Evolutionary conservation across 345 rosid species (phyloP), one percentile per base, ranked within the genome.

Genomic region (Euphorbia pulcherrima): DNA sequence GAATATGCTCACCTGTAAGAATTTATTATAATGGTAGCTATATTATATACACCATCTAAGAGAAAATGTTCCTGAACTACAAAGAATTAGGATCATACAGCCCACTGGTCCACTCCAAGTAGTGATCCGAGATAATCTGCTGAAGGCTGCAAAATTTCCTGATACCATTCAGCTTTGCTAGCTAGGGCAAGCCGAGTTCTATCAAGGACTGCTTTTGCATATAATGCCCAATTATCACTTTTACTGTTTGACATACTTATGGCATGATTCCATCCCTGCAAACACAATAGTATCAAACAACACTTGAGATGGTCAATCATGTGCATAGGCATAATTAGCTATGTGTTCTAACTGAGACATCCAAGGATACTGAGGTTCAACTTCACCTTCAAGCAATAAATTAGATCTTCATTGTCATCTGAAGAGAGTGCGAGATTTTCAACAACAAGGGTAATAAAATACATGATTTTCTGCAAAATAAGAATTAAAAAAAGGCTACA

Each of bases 361-460:
- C 39, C 39, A 33, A 33, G 62, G 24, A 35, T 41, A 8, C 3
- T 20, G 46, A 16, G 54, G 23, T 60, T 52, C 10, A 16, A 48
- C 2, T 48, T 77, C 75, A 94, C 99, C 97, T 91, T 94, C 82
- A 90, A 74, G 83, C 99, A 88, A 78, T 86, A 89, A 62, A 89
- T 70, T 71, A 89, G 90, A 85, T 94, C 97, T 79, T 91, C 99
- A 65, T 91, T 91, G 71, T 94, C 87, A 88, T 89, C 91, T 54
- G 90, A 84, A 8, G 99, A 90, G 60, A 93, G 94, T 41, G 88
- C 89, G 53, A 93, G 94, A 80, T 93, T 93, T 81, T 93, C 99
- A 58, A 93, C 84, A 77, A 88, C 94, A 76, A 93, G 78, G 68
- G 82, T 23, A 76, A 90, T 86, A 79, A 87, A 90, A 74, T 81